A percentile compares a stretch with the other conserved stretches of the same genome.
Conservation (phyloP, 257 asterid species). For the Striga asiatica region DNA sequence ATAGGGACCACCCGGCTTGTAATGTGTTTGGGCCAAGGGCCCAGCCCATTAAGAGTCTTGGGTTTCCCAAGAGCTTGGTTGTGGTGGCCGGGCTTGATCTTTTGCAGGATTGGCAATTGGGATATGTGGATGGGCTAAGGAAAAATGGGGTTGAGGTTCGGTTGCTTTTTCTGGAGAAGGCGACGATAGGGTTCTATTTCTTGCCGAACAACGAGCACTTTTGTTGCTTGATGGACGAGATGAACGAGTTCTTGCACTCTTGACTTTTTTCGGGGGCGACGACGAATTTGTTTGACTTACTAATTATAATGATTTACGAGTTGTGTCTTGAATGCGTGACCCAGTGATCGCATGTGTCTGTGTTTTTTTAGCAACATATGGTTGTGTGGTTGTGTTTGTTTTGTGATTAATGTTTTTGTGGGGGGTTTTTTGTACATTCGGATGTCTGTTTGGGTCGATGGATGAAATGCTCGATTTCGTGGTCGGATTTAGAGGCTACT, state of each 20-base stretch:
- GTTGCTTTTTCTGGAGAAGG: constrained; percentile 49
- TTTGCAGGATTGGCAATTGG: constrained; percentile 72
- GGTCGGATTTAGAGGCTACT: constrained; percentile 3
- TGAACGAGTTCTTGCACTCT: constrained; percentile 35
- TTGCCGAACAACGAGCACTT: constrained; percentile 74
- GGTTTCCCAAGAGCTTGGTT: constrained; percentile 51
- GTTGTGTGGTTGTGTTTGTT: too few species aligned
- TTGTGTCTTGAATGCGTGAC: constrained; percentile 11
- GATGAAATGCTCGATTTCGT: too few species aligned
- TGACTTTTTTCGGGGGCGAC: constrained; percentile 4
- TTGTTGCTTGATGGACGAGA: constrained; percentile 53
- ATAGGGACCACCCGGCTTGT: constrained; percentile 81
- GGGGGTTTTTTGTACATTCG: too few species aligned
- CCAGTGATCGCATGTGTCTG: too few species aligned
- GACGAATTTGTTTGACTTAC: neutral
- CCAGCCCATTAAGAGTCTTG: constrained; percentile 26
- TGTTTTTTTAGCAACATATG: too few species aligned
- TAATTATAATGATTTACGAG: too few species aligned
- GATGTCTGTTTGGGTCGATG: too few species aligned
- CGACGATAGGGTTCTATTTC: constrained; percentile 83
- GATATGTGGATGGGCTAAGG: constrained; percentile 52
- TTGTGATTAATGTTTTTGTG: too few species aligned
- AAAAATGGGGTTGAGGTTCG: constrained; percentile 41
- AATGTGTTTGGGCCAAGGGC: constrained; percentile 65
- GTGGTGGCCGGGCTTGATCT: constrained; percentile 86